Evolutionary conservation across 1,139 yeast species (phyloP), one percentile per base, ranked within the genome.

Genomic region (Taphrina flavorubra): DNA sequence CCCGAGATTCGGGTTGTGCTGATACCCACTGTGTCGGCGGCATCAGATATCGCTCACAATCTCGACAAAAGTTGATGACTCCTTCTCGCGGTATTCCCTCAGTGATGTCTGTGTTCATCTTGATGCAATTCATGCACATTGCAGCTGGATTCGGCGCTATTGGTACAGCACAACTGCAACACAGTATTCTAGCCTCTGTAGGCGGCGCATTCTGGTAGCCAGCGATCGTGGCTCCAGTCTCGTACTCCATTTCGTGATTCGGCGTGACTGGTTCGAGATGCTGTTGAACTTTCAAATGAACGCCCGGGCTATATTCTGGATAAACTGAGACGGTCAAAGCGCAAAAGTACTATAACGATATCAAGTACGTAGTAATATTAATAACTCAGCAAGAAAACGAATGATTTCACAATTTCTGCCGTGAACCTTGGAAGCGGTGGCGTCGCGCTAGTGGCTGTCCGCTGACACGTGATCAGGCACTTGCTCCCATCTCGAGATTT

Each of bases 121-220:
- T 90, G 78, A 94, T 91, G 85, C 99, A 94, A 80, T 95, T 98
- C 81, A 90, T 88, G 81, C 99, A 95, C 97, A 94, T 92, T 40
- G 92, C 97, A 72, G 92, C 82, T 40, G 99, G 98, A 34, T 74
- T 76, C 25, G 67, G 70, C 77, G 94, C 98, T 86, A 95, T 90
- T 63, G 99, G 97, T 70, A 90, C 90, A 79, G 99, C 98, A 88
- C 99, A 94, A 87, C 90, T 91, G 80, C 97, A 92, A 83, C 99
- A 94, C 71, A 94, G 85, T 71, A 95, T 96, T 1, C 98, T 94
- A 39, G 76, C 74, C 63, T 57, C 61, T 18, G 65, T 67, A 16
- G 70, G 68, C 53, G 64, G 64, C 55, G 68, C 67, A 63, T 63
- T 63, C 47, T 63, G 46, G 34, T 63, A 63, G 53, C 67, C 67